Base-by-base conservation (phyloP, 1,284 basidiomycete species). In the Amylostereum chailletii region DNA sequence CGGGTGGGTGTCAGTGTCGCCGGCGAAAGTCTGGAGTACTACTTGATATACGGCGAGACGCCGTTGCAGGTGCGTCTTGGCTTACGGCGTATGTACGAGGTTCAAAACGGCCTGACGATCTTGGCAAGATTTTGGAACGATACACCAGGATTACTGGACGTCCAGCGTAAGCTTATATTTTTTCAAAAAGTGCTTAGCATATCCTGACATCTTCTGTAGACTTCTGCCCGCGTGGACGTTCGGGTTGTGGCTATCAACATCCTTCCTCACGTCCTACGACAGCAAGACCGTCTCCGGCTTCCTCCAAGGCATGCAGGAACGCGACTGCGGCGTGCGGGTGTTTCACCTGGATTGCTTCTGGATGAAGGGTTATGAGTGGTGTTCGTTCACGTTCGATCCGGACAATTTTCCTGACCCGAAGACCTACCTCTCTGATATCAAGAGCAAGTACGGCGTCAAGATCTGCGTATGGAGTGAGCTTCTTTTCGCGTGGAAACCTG, bases 351-450 rank as follows among this genome's bases (percentile, higher is more conserved):
- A 89, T 60, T 87, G 84, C 60, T 88, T 86, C 68, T 86, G 82
- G 82, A 86, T 86, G 83, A 84, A 83, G 60, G 78, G 82, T 61
- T 86, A 85, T 62, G 80, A 86, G 65, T 86, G 84, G 84, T 86
- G 83, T 57, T 83, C 80, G 7, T 89, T 87, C 65, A 81, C 81
- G 3, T 87, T 86, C 58, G 85, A 87, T 58, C 80, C 83, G 2
- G 81, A 86, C 30, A 77, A 78, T 57, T 88, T 89, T 71, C 83
- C 84, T 4, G 74, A 88, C 58, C 84, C 85, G 2, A 74, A 77
- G 53, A 73, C 71, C 31, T 87, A 86, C 59, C 71, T 89, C 5
- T 57, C 75, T 2, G 74, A 79, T 46, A 82, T 88, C 64, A 86
- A 87, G 64, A 59, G 71, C 37, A 80, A 79, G 58, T 87, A 82